Evolutionary conservation across 345 rosid species (phyloP), one percentile per base, ranked within the genome.

Genomic region (Salix brachista): DNA sequence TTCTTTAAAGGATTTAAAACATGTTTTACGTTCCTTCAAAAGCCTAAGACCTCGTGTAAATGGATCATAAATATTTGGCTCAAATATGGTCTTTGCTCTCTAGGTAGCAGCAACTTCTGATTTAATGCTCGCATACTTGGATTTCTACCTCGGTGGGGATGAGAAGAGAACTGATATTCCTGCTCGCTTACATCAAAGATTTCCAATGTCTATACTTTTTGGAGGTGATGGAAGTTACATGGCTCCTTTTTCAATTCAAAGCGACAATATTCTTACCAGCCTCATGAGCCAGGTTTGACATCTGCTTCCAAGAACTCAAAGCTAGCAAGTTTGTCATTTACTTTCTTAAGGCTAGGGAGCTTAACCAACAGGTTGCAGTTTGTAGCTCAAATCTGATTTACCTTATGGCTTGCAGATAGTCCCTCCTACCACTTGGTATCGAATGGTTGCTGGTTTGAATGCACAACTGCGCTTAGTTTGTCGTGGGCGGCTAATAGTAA

Each of bases 151-250:
- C 79, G 99, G 99, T 19, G 99, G 99, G 54, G 99, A 96, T 84
- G 99, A 96, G 86, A 93, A 96, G 81, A 86, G 98, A 85, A 79
- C 87, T 19, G 97, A 96, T 79, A 95, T 91, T 84, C 98, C 98
- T 79, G 93, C 97, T 77, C 89, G 85, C 34, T 89, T 93, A 42
- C 83, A 71, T 77, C 96, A 92, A 82, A 90, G 95, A 78, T 89
- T 87, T 78, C 97, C 99, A 30, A 86, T 91, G 87, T 84, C 97
- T 73, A 75, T 93, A 73, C 80, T 91, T 69, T 96, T 93, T 87
- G 99, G 98, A 79, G 99, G 99, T 78, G 94, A 96, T 81, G 98
- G 99, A 84, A 96, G 97, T 87, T 96, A 90, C 80, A 92, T 92
- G 94, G 91, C 97, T 77, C 98, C 98, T 48, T 92, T 96, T 85